Base-by-base conservation (phyloP, 2,329 filamentous ascomycete species). In the Pestalotiopsis sp. region DNA sequence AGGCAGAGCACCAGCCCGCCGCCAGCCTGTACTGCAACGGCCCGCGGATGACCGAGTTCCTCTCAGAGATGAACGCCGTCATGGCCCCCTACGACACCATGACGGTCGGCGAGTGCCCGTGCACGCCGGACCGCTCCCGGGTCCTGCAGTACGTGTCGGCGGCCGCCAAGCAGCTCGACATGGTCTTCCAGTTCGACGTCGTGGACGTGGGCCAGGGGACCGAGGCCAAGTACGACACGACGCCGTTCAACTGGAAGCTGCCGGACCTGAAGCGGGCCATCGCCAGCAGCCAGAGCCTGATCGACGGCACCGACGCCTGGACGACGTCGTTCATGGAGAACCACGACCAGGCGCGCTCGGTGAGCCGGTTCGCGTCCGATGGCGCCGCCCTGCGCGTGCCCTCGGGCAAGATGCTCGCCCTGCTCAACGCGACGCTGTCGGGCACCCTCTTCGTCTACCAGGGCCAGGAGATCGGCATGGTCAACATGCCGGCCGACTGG, bases 281-380 rank as follows among this genome's bases (percentile, higher is more conserved):
- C 25, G 31, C 61, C n/a, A 62, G 38, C 39, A 62, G 62, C 17
- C 68, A 70, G 41, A 36, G 38, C 45, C 41, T 9, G 52, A 17
- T 25, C 2, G 1, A 60, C n/a, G 67, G 57, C 3, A 66, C 63
- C 2, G 67, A 68, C 41, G 84, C 82, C 5, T 89, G 87, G 87
- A 88, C 86, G 0, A 89, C 88, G 0, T 82, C 85, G 0, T 92
- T 90, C 73, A 82, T 87, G 67, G 89, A 91, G 74, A 91, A 91
- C 72, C 89, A 91, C 75, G 89, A 91, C 74, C 85, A 89, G 68
- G 83, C 84, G 2, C 82, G 89, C 1, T 86, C 84, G 2, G 79
- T 91, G 4, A 86, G 85, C 2, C 83, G 88, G 2, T 87, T 84
- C 68, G 82, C 81, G 0, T 82, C 81, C 14, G 85, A 87, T 66